These are phyloP conservation scores for Tuctoria greenei DNA, from an alignment of 176 grass and related monocot genomes.

Conservation along the genomic window DNA sequence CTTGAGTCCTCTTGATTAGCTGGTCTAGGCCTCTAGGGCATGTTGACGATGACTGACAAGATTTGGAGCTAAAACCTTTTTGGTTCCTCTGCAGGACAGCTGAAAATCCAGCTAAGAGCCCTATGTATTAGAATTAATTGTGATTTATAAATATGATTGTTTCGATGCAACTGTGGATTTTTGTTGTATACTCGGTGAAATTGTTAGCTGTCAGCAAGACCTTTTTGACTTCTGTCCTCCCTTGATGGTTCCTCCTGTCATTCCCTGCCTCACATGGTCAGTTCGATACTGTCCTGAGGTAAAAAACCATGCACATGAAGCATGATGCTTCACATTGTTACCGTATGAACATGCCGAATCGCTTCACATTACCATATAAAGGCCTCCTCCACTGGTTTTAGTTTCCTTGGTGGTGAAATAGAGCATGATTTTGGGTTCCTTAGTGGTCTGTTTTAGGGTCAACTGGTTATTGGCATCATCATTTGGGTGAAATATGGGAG, in stretches of 20 bases:
- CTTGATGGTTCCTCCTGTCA: background rate
- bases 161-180: background rate
- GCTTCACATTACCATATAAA: background rate
- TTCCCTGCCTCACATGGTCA: background rate
- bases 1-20: slow-evolving; percentile 60
- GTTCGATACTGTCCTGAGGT: background rate
- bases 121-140: slow-evolving; percentile 9
- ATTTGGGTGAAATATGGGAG: background rate
- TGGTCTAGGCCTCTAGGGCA: background rate
- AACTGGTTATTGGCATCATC: background rate
- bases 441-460: background rate
- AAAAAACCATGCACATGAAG: background rate
- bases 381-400: background rate
- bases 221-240: background rate
- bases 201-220: background rate
- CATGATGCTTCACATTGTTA: background rate
- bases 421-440: too few relatives aligned
- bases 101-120: background rate
- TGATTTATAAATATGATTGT: background rate
- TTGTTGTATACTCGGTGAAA: background rate
- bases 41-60: background rate
- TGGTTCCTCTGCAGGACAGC: background rate
- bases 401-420: background rate
- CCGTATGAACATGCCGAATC: too few relatives aligned
- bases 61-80: background rate